Percentiles rank a stretch among this genome's conserved stretches.
These are phyloP conservation scores for Dichotomocladium elegans DNA, from an alignment of 371 early-diverging fungal species.

Conservation along the genomic window DNA sequence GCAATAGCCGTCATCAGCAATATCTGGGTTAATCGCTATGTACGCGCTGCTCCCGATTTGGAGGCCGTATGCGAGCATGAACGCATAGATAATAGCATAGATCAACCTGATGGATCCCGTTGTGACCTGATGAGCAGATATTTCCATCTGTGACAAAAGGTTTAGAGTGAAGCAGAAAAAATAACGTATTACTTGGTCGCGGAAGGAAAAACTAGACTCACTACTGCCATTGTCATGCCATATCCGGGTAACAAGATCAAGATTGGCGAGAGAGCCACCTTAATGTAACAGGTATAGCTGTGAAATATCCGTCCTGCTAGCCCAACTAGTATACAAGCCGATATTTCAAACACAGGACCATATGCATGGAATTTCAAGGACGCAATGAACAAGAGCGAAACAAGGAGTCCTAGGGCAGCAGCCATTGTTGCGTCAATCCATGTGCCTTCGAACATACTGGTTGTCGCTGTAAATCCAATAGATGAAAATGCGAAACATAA, in stretches of 20 bases:
- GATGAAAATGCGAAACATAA: slow-evolving; percentile 17
- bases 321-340: slow-evolving; percentile 32
- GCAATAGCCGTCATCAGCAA: slow-evolving; percentile 20
- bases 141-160: slow-evolving; percentile 29
- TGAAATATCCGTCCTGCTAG: slow-evolving; percentile 26
- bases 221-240: slow-evolving; percentile 23
- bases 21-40: slow-evolving; percentile 15
- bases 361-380: slow-evolving; percentile 33
- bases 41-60: slow-evolving; percentile 60
- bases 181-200: too few relatives aligned
- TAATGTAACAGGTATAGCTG: slow-evolving; percentile 33
- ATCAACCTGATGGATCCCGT: slow-evolving; percentile 80
- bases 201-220: too few relatives aligned
- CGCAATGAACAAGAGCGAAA: slow-evolving; percentile 22
- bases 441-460: slow-evolving; percentile 34
- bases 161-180: background rate
- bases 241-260: slow-evolving; percentile 56
- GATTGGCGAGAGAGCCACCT: slow-evolving; percentile 38
- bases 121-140: slow-evolving; percentile 70
- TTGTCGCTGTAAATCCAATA: slow-evolving; percentile 33
- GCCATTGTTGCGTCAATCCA: slow-evolving; percentile 37
- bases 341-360: slow-evolving; percentile 41
- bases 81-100: slow-evolving; percentile 73
- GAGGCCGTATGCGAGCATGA: slow-evolving; percentile 76
- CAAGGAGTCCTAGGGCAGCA: slow-evolving; percentile 23